Percentiles rank a stretch among this genome's conserved stretches.
phyloP scores from a whole-genome alignment of 805 yeast species.

The Candida wancherniae region DNA sequence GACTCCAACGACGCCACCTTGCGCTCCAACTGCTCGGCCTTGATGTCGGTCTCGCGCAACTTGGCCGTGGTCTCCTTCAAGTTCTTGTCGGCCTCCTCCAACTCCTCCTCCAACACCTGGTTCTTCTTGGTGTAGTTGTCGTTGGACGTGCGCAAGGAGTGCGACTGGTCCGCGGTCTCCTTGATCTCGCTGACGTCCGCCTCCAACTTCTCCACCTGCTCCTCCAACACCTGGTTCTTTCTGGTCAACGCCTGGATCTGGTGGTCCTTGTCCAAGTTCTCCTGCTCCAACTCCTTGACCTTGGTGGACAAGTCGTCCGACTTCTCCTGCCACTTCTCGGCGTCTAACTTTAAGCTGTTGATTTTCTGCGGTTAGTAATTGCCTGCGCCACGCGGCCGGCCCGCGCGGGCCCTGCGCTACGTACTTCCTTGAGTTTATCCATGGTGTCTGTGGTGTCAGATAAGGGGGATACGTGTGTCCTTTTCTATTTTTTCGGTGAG shows the following conservation, averaged over 20 bases:
- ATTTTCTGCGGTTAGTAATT: conserved; percentile 53
- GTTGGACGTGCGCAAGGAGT: conserved; percentile 80
- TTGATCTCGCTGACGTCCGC: conserved; percentile 68
- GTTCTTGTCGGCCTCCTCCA: conserved; percentile 86
- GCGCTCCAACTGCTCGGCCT: conserved; percentile 94
- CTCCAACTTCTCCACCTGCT: conserved; percentile 75
- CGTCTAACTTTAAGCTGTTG: conserved; percentile 85
- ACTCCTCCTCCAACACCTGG: conserved; percentile 81
- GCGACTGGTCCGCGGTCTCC: conserved; percentile 86
- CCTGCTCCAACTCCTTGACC: conserved; percentile 90
- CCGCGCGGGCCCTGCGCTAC: conserved; percentile 18
- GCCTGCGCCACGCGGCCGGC: background rate
- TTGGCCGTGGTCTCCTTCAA: conserved; percentile 90
- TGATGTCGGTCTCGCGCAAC: conserved; percentile 91
- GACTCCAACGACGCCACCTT: conserved; percentile 86
- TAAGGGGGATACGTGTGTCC: no score
- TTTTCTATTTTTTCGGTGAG: conserved; percentile 15
- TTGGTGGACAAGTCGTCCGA: conserved; percentile 79
- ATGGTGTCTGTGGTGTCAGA: conserved; percentile 24
- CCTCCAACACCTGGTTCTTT: conserved; percentile 86
- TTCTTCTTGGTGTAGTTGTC: conserved; percentile 89
- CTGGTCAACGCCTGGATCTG: conserved; percentile 89
- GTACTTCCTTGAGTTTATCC: conserved; percentile 60
- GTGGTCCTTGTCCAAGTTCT: conserved; percentile 86
- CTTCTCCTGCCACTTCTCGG: conserved; percentile 96